Evolutionary conservation across 192 early-diverging fungal species (phyloP).

Genomic region (Funneliformis geosporum): DNA sequence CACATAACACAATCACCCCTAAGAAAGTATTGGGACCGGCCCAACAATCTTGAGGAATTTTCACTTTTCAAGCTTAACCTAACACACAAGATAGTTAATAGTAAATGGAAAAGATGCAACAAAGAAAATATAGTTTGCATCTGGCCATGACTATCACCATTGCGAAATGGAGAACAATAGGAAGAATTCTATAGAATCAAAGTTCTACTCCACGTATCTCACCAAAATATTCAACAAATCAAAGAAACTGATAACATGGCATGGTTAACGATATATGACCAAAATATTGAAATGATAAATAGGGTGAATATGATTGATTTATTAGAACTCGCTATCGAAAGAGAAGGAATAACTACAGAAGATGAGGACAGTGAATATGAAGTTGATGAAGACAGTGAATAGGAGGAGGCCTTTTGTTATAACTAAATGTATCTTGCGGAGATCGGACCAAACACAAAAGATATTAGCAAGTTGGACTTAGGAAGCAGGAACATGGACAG

Average conservation of each 20-base stretch:
- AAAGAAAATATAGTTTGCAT: constrained; percentile 9
- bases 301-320: neutral
- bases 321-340: neutral
- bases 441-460: neutral
- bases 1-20: neutral
- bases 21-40: neutral
- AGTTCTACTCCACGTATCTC: too few species aligned
- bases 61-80: neutral
- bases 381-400: neutral
- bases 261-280: neutral
- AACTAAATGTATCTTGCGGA: neutral
- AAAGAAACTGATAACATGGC: too few species aligned
- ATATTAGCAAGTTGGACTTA: neutral
- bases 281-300: neutral
- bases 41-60: neutral
- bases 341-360: neutral
- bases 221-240: too few species aligned
- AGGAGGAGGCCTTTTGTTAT: neutral
- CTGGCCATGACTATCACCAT: neutral
- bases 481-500: too few species aligned
- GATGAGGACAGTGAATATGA: neutral
- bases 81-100: too few species aligned
- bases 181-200: too few species aligned
- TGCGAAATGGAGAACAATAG: neutral
- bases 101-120: neutral